A percentile compares a stretch with the other conserved stretches of the same genome.
Evolutionary conservation across 805 yeast species (phyloP).

Genomic region (Soucietia sequanensis): DNA sequence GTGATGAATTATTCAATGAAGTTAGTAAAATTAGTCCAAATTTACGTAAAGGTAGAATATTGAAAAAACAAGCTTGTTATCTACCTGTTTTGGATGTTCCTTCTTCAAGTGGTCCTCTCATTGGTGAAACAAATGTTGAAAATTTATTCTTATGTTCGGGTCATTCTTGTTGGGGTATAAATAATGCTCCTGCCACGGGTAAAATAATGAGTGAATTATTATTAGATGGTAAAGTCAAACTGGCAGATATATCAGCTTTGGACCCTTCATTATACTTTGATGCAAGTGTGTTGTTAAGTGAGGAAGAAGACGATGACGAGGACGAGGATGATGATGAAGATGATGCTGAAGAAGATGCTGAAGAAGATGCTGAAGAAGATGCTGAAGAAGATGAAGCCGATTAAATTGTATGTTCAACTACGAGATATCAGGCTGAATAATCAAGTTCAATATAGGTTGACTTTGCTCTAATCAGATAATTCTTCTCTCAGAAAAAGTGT

Average conservation of each 20-base stretch:
- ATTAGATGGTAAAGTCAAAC: constrained; percentile 74
- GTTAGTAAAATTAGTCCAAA: constrained; percentile 75
- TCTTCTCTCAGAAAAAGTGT: too few relatives aligned
- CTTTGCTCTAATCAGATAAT: too few relatives aligned
- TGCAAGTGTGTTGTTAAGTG: constrained; percentile 49
- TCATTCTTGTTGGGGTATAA: constrained; percentile 98
- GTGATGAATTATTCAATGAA: constrained; percentile 80
- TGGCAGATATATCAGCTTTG: constrained; percentile 77
- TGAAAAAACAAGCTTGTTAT: constrained; percentile 91
- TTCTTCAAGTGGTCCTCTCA: constrained; percentile 86
- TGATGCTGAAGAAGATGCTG: constrained; percentile 9
- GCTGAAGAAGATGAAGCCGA: too few relatives aligned
- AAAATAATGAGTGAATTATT: constrained; percentile 83
- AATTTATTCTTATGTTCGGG: constrained; percentile 83
- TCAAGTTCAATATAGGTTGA: too few relatives aligned
- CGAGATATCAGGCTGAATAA: too few relatives aligned
- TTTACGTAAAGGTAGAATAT: constrained; percentile 68
- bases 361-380: too few relatives aligned
- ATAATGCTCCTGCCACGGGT: constrained; percentile 98
- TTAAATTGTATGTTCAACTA: too few relatives aligned
- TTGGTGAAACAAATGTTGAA: constrained; percentile 89
- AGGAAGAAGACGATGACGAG: constrained; percentile 15
- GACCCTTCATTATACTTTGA: constrained; percentile 89
- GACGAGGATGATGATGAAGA: constrained; percentile 11
- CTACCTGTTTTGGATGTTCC: constrained; percentile 94